Evolutionary conservation across 2,329 filamentous ascomycete species (phyloP).

Genomic region (Penicillium sp.): DNA sequence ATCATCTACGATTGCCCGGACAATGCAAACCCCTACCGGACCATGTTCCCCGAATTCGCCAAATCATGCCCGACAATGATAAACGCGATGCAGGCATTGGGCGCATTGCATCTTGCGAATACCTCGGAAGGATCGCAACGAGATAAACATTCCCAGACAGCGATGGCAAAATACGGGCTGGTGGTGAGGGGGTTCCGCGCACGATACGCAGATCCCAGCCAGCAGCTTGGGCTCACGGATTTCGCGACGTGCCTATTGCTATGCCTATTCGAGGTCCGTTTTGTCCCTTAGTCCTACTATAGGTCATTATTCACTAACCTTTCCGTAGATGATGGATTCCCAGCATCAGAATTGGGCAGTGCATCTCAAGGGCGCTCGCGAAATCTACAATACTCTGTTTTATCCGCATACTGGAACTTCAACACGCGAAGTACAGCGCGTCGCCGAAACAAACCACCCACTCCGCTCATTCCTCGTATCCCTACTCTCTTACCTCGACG

Average conservation of each 20-base stretch:
- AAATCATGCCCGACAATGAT: slow-evolving; percentile 37
- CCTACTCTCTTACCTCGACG: slow-evolving; percentile 42
- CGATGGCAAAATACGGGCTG: slow-evolving; percentile 41
- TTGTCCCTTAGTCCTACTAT: not conserved
- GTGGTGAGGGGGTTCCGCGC: slow-evolving; percentile 37
- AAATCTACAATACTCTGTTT: slow-evolving; percentile 39
- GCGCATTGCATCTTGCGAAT: slow-evolving; percentile 44
- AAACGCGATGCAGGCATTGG: slow-evolving; percentile 42
- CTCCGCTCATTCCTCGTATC: slow-evolving; percentile 42
- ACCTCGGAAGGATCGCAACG: slow-evolving; percentile 34
- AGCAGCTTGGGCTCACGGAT: slow-evolving; percentile 30
- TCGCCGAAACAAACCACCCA: slow-evolving; percentile 35
- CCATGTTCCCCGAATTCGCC: slow-evolving; percentile 35
- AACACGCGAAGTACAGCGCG: slow-evolving; percentile 28
- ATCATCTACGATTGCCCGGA: slow-evolving; percentile 39
- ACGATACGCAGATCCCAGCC: slow-evolving; percentile 26
- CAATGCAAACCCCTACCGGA: slow-evolving; percentile 40
- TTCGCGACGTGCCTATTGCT: slow-evolving; percentile 39
- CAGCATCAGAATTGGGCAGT: slow-evolving; percentile 41
- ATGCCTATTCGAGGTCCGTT: slow-evolving; percentile 36
- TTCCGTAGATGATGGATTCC: slow-evolving; percentile 40
- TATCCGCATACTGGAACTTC: slow-evolving; percentile 25
- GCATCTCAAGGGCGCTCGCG: slow-evolving; percentile 41
- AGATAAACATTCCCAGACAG: slow-evolving; percentile 38
- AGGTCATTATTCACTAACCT: not conserved